Conservation (phyloP, 345 rosid genomes). For the Noccaea caerulescens region DNA sequence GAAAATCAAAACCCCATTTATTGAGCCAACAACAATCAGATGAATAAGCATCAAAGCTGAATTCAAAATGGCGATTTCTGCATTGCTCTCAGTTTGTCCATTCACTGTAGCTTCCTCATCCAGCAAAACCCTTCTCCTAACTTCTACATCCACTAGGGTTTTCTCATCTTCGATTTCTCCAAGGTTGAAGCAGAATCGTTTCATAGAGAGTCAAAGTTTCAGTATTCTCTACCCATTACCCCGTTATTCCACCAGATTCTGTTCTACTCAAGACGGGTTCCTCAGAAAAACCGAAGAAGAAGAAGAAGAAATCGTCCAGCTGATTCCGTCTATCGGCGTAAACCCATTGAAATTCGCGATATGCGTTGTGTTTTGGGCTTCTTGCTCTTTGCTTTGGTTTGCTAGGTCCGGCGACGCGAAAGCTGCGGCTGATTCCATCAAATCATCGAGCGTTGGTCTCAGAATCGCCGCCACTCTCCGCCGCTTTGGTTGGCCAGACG, state of each 20-base stretch:
- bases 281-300: constrained; percentile 42
- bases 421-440: constrained; percentile 82
- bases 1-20: neutral
- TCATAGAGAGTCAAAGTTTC: constrained; percentile 26
- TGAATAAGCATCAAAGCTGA: neutral
- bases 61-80: constrained; percentile 53
- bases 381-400: constrained; percentile 77
- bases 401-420: constrained; percentile 78
- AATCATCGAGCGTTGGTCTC: constrained; percentile 78
- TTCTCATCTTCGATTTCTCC: constrained; percentile 22
- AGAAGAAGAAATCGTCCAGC: constrained; percentile 42
- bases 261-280: constrained; percentile 47
- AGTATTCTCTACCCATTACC: constrained; percentile 22
- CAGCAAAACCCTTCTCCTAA: constrained; percentile 44
- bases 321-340: constrained; percentile 44
- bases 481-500: constrained; percentile 79
- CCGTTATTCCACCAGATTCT: constrained; percentile 15
- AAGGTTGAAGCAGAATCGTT: constrained; percentile 33
- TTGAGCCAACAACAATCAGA: constrained; percentile 5
- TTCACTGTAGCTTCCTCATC: constrained; percentile 41
- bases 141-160: constrained; percentile 33
- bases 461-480: constrained; percentile 67
- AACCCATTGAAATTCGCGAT: constrained; percentile 55
- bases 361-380: constrained; percentile 74
- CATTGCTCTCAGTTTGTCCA: constrained; percentile 39